Conservation (phyloP, 139 green algal genomes). For the Closterium sp. region DNA sequence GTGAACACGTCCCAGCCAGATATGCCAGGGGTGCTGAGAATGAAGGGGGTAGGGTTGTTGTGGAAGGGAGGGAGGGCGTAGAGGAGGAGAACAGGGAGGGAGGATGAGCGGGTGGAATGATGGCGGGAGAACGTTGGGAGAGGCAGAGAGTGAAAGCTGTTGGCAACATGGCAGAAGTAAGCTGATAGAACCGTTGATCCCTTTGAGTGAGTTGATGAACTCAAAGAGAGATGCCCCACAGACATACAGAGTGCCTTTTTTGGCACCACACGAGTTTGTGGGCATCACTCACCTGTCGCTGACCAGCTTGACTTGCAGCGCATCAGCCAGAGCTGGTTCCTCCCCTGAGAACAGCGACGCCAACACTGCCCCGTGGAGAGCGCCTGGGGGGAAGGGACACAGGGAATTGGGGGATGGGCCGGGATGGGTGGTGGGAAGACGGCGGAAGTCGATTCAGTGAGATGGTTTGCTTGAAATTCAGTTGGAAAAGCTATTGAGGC, state of each 20-base stretch:
- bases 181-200: background rate
- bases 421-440: too few species aligned
- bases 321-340: background rate
- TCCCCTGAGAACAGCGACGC: background rate
- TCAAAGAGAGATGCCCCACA: too few species aligned
- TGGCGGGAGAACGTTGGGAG: too few species aligned
- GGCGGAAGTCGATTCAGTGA: too few species aligned
- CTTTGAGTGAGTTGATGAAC: background rate
- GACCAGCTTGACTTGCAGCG: background rate
- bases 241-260: too few species aligned
- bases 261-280: too few species aligned
- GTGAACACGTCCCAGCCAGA: constrained; percentile 91
- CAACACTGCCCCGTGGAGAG: background rate
- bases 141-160: background rate
- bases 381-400: background rate
- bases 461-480: too few species aligned
- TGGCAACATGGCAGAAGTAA: too few species aligned
- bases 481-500: too few species aligned
- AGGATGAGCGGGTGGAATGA: too few species aligned
- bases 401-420: background rate
- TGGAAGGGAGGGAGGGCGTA: background rate
- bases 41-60: background rate
- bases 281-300: background rate
- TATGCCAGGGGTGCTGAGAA: background rate
- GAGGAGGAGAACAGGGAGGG: too few species aligned